phyloP scores from a whole-genome alignment of 208 protist genomes.

The Trypanosomatidae sp. region DNA sequence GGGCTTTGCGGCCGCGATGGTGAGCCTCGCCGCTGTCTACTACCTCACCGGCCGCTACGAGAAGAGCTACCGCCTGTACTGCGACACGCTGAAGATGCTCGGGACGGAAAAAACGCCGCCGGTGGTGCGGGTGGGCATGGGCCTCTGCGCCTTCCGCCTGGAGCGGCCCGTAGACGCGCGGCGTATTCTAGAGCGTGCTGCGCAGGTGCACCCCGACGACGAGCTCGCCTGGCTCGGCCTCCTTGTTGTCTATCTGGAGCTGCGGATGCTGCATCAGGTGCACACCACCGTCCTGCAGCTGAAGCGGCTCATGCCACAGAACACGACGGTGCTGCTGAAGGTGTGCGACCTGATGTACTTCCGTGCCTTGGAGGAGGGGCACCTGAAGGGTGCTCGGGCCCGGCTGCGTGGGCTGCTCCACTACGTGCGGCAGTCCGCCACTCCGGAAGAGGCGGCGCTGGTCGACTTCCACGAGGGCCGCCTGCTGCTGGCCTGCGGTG shows the following conservation, averaged over 20 bases:
- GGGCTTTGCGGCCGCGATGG: slow-evolving; percentile 57
- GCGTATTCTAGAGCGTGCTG: slow-evolving; percentile 61
- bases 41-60: slow-evolving; percentile 69
- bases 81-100: slow-evolving; percentile 59
- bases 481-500: slow-evolving; percentile 52
- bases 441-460: slow-evolving; percentile 53
- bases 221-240: slow-evolving; percentile 74
- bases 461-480: slow-evolving; percentile 85
- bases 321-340: slow-evolving; percentile 74
- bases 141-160: slow-evolving; percentile 74
- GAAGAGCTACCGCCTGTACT: slow-evolving; percentile 72
- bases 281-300: slow-evolving; percentile 55
- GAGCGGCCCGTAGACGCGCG: slow-evolving; percentile 42
- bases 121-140: slow-evolving; percentile 84
- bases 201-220: slow-evolving; percentile 65
- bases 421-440: slow-evolving; percentile 46
- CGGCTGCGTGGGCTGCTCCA: slow-evolving; percentile 49
- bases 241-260: slow-evolving; percentile 71
- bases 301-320: slow-evolving; percentile 55
- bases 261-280: slow-evolving; percentile 55
- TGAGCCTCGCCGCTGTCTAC: slow-evolving; percentile 71
- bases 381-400: slow-evolving; percentile 30
- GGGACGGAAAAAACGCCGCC: slow-evolving; percentile 55
- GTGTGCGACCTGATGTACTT: slow-evolving; percentile 85
- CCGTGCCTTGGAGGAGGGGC: slow-evolving; percentile 29